Evolutionary conservation across 768 basidiomycete genomes (phyloP).

Genomic region (Mycena haematopus): DNA sequence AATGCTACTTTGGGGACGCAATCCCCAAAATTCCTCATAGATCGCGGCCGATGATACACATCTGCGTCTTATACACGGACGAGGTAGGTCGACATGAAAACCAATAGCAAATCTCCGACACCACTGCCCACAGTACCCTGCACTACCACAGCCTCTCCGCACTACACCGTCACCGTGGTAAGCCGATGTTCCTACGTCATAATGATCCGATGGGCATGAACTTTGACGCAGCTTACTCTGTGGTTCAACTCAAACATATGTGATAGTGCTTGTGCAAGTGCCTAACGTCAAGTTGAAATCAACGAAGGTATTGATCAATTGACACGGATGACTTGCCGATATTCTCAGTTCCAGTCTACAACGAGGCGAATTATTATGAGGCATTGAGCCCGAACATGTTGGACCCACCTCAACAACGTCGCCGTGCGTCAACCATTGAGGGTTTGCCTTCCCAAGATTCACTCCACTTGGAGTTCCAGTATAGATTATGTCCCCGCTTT

Average conservation of each 20-base stretch:
- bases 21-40: not conserved
- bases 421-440: conserved; percentile 43
- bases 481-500: too few species aligned
- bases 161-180: too few species aligned
- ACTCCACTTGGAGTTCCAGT: conserved; percentile 42
- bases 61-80: not conserved
- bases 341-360: conserved; percentile 41
- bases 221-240: not conserved
- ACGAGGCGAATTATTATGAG: not conserved
- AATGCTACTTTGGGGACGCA: not conserved
- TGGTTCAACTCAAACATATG: conserved; percentile 32
- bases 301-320: not conserved
- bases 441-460: conserved; percentile 41
- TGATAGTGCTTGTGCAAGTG: conserved; percentile 45
- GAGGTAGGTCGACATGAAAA: not conserved
- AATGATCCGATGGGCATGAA: not conserved
- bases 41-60: not conserved
- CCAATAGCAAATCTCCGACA: not conserved
- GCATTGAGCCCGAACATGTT: not conserved
- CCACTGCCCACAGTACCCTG: too few species aligned
- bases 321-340: conserved; percentile 31
- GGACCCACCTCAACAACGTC: conserved; percentile 41
- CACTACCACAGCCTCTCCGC: too few species aligned
- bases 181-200: too few species aligned
- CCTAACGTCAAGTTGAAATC: not conserved